Evolutionary conservation across 2,329 filamentous ascomycete species (phyloP).

Genomic region (Geoglossum cookeanum): DNA sequence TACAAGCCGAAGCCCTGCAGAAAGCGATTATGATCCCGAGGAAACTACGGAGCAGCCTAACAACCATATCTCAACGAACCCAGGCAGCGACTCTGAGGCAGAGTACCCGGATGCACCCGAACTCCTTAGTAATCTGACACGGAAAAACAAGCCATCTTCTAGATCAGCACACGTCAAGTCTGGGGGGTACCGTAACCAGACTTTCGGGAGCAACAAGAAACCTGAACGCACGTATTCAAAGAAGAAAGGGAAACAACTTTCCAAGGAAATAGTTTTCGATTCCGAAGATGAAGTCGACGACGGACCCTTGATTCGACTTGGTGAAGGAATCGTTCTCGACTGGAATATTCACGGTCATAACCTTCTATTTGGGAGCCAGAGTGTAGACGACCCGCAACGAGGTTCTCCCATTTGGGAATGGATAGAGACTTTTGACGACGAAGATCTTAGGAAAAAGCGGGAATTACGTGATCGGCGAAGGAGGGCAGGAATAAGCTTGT

Average conservation of each 20-base stretch:
- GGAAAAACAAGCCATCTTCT: neutral
- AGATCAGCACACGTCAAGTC: neutral
- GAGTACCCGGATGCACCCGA: neutral
- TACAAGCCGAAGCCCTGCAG: constrained; percentile 1
- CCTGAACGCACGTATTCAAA: neutral
- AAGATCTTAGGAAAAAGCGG: constrained; percentile 44
- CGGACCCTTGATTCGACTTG: constrained; percentile 53
- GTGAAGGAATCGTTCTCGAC: constrained; percentile 73
- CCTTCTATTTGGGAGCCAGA: constrained; percentile 38
- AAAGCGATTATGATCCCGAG: constrained; percentile 22
- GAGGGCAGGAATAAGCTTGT: constrained; percentile 61
- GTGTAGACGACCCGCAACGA: constrained; percentile 30
- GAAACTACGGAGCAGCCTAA: constrained; percentile 30
- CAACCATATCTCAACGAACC: constrained; percentile 10
- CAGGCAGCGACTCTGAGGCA: neutral
- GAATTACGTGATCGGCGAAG: constrained; percentile 43
- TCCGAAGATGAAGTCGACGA: constrained; percentile 19
- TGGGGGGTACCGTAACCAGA: neutral
- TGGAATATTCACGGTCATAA: constrained; percentile 59
- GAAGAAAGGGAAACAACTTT: neutral
- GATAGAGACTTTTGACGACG: constrained; percentile 33
- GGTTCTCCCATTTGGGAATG: constrained; percentile 40
- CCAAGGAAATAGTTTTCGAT: neutral
- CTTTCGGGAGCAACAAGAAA: neutral
- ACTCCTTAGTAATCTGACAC: neutral